Conservation (phyloP, 441 rosid genomes). For the Gossypium schwendimanii region DNA sequence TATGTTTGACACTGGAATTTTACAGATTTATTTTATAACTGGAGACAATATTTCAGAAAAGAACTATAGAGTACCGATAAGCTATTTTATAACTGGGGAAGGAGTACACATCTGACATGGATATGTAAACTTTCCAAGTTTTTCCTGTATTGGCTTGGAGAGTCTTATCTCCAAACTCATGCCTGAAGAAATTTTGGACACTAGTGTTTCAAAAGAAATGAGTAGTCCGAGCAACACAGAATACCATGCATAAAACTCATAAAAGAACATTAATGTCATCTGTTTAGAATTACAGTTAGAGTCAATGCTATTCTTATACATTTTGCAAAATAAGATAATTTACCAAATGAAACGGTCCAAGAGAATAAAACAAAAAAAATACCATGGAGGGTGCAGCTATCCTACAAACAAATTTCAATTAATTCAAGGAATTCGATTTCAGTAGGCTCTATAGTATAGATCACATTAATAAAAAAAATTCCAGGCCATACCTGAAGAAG, state of each 20-base stretch:
- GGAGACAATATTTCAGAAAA: background rate
- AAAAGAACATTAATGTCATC: background rate
- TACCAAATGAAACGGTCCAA: background rate
- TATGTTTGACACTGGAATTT: background rate
- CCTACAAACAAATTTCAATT: background rate
- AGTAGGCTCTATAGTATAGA: background rate
- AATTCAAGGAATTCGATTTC: background rate
- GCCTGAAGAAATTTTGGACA: background rate
- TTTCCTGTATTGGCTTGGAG: background rate
- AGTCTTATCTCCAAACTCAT: background rate
- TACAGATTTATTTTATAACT: background rate
- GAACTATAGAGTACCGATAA: background rate
- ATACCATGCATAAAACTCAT: background rate
- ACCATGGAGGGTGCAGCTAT: background rate
- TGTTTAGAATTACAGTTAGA: background rate
- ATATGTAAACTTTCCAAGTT: background rate
- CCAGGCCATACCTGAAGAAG: conserved; percentile 61
- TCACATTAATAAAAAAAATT: background rate
- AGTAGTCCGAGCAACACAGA: background rate
- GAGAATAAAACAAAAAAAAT: background rate
- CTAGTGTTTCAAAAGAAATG: background rate
- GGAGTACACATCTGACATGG: background rate
- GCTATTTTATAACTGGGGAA: background rate
- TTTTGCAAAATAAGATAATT: background rate
- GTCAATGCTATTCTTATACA: background rate